Evolutionary conservation across 768 basidiomycete species (phyloP).

Genomic region (Porpolomopsis calyptriformis): DNA sequence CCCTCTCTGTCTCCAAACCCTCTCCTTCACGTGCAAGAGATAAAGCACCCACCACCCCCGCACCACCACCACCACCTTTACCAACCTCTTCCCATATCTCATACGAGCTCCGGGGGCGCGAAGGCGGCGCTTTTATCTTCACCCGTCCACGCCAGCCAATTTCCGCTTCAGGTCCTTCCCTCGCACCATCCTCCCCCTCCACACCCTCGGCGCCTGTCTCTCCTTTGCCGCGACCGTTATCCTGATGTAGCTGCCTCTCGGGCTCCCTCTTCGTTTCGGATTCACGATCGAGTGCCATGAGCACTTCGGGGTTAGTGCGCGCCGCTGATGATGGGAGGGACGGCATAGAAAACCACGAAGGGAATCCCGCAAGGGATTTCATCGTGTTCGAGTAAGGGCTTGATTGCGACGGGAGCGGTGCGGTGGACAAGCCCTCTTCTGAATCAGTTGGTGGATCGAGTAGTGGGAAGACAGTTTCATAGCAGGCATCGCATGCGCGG

Average conservation of each 20-base stretch:
- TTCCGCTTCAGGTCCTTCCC: constrained; percentile 1
- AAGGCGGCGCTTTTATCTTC: constrained; percentile 24
- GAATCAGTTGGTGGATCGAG: constrained; percentile 23
- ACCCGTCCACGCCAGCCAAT: constrained; percentile 13
- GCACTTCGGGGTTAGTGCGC: constrained; percentile 25
- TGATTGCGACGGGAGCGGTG: neutral
- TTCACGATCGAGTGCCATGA: constrained; percentile 36
- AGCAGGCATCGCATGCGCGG: constrained; percentile 79
- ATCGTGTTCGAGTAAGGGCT: constrained; percentile 26
- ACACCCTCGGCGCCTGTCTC: neutral
- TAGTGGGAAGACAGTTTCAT: constrained; percentile 74
- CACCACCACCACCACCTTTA: constrained; percentile 17
- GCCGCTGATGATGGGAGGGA: constrained; percentile 26
- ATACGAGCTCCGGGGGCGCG: constrained; percentile 53
- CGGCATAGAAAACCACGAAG: constrained; percentile 49
- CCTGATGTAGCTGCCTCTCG: constrained; percentile 9
- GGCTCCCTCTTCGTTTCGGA: constrained; percentile 11
- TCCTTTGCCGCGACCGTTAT: constrained; percentile 9
- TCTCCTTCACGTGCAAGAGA: constrained; percentile 5
- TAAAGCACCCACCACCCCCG: neutral
- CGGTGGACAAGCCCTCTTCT: neutral
- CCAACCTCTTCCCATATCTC: constrained; percentile 58
- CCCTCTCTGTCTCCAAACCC: constrained; percentile 10
- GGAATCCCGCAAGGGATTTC: constrained; percentile 41
- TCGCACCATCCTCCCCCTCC: constrained; percentile 6